Base-by-base conservation (phyloP, 2,329 filamentous ascomycete species). In the Fusarium oligoseptatum region DNA sequence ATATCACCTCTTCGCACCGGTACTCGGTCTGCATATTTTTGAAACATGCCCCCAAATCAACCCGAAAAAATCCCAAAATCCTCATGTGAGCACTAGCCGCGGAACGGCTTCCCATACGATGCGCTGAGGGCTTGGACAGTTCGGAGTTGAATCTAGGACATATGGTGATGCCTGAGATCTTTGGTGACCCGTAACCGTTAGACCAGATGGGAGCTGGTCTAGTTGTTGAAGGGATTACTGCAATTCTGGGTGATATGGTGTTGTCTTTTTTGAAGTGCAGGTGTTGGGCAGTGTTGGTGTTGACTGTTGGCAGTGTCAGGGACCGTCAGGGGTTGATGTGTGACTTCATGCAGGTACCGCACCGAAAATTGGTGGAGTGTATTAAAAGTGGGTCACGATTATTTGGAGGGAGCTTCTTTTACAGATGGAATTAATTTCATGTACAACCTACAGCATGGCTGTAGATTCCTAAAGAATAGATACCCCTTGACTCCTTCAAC, bases 121-220 rank as follows among this genome's bases (percentile, higher is more conserved):
- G 39, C 27, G n/a, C 29, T 48, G n/a, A 41, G 41, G 58, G n/a
- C 11, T 32, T 32, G 27, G 37, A 29, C 34, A 45, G 27, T 34
- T 32, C 37, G 37, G 58, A 48, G 41, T 61, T 61, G 39, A 48
- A 61, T 32, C 58, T 32, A 17, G 17, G 27, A 48, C n/a, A 41
- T n/a, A 55, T 32, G 60, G 34, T 32, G n/a, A 61, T 61, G 58
- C 58, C 58, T 14, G 58, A 61, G 45, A 27, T 56, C 61, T 15
- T 55, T 20, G 12, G 20, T 52, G 55, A 52, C 48, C 48, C 20
- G 52, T 64, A 56, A 52, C 61, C 29, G 61, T 64, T 15, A 64
- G 61, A 24, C 61, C 61, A 64, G 29, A 64, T 41, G 45, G 61
- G 58, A 29, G n/a, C 37, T 48, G 58, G 58, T n/a, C 37, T 61